Evolutionary conservation across 1,139 yeast genomes (phyloP).

Genomic region (Magnusiomyces fungicola): DNA sequence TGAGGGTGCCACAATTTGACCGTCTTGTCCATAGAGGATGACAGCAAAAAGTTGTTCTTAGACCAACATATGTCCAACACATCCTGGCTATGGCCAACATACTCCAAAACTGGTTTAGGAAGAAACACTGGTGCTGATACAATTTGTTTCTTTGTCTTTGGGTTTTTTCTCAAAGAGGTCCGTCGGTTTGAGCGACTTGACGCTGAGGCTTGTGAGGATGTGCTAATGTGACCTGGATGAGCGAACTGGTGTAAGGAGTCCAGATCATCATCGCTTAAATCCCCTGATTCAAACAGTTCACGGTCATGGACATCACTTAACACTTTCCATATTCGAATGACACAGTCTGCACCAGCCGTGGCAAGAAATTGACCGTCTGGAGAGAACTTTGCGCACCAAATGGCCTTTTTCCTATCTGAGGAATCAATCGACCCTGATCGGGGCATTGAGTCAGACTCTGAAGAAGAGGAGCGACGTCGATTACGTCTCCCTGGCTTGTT

Average conservation of each 20-base stretch:
- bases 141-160: constrained; percentile 19
- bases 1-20: constrained; percentile 83
- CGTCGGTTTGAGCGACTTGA: background rate
- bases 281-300: constrained; percentile 15
- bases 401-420: constrained; percentile 37
- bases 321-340: constrained; percentile 71
- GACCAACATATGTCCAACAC: constrained; percentile 81
- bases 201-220: background rate
- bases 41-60: constrained; percentile 68
- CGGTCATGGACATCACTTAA: constrained; percentile 37
- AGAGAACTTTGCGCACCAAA: constrained; percentile 69
- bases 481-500: background rate
- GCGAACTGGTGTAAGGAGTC: background rate
- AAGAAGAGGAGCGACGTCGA: constrained; percentile 5
- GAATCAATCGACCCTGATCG: background rate
- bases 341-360: constrained; percentile 69
- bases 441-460: constrained; percentile 3
- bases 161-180: constrained; percentile 8
- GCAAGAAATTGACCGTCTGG: constrained; percentile 77
- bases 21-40: constrained; percentile 83
- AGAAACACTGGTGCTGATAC: constrained; percentile 73
- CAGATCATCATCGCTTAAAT: constrained; percentile 15
- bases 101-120: constrained; percentile 54
- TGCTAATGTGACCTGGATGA: background rate
- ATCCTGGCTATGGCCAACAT: constrained; percentile 62